phyloP scores from a whole-genome alignment of 805 yeast genomes.

The Saturnispora zaruensis region DNA sequence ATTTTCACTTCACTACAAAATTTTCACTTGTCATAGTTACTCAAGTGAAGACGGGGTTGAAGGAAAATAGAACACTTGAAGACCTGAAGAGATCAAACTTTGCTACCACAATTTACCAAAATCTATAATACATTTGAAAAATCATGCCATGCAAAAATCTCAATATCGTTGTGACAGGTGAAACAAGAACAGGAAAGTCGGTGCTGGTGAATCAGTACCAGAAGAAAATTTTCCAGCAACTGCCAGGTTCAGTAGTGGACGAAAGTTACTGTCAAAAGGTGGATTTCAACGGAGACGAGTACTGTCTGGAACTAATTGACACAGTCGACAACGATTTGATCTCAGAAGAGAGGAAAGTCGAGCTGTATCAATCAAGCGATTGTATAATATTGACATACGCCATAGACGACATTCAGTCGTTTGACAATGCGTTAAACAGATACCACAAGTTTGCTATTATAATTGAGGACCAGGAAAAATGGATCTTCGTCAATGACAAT shows the following conservation, averaged over 20 bases:
- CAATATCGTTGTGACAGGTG: conserved; percentile 27
- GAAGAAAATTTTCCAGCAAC: conserved; percentile 18
- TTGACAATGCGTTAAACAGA: conserved; percentile 11
- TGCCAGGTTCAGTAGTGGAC: conserved; percentile 22
- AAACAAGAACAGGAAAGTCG: conserved; percentile 28
- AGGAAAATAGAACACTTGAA: too few species aligned
- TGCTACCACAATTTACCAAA: background rate
- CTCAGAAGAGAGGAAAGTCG: conserved; percentile 16
- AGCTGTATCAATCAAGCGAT: conserved; percentile 30
- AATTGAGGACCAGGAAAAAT: conserved; percentile 8
- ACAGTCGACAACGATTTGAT: conserved; percentile 79
- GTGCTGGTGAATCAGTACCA: conserved; percentile 20
- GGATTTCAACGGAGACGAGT: conserved; percentile 31
- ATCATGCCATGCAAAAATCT: conserved; percentile 6
- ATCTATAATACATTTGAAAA: background rate
- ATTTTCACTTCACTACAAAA: background rate
- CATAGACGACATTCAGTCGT: conserved; percentile 31
- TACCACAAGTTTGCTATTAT: conserved; percentile 30
- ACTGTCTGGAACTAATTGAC: conserved; percentile 50
- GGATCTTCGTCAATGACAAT: conserved; percentile 1
- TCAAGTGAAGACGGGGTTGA: too few species aligned
- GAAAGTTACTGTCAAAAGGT: conserved; percentile 21
- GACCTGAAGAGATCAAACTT: too few species aligned
- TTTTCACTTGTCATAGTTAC: too few species aligned
- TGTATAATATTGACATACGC: conserved; percentile 43